A percentile compares a stretch with the other conserved stretches of the same genome.
Evolutionary conservation across 192 early-diverging fungal species (phyloP).

Genomic region (Gonapodya prolifera): DNA sequence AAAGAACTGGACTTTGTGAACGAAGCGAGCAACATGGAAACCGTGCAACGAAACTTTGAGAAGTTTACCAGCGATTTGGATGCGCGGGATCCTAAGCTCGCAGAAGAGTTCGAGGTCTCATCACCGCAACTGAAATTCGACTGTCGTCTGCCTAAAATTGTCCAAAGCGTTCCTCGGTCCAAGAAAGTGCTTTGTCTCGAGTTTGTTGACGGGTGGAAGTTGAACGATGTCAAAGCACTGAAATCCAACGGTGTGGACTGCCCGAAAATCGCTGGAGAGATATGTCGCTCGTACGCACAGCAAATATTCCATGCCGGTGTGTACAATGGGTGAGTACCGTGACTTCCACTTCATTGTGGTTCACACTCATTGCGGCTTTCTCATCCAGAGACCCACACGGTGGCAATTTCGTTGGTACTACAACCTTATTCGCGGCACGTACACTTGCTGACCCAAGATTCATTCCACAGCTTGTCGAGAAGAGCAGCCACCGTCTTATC

Average conservation of each 20-base stretch:
- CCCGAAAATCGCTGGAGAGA: neutral
- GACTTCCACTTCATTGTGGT: neutral
- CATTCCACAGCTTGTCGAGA: neutral
- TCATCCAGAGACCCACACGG: slow-evolving; percentile 9
- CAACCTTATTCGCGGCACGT: slow-evolving; percentile 8
- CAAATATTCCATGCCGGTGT: neutral
- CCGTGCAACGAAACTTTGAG: slow-evolving; percentile 12
- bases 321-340: neutral
- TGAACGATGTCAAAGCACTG: neutral
- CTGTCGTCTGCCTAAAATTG: neutral
- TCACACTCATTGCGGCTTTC: slow-evolving; percentile 11
- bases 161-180: neutral
- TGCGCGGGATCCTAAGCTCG: neutral
- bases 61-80: slow-evolving; percentile 13
- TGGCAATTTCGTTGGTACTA: neutral
- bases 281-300: neutral
- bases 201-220: neutral
- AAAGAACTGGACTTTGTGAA: slow-evolving; percentile 19
- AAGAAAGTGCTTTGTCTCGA: neutral
- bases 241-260: neutral
- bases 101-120: slow-evolving; percentile 9
- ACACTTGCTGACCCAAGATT: slow-evolving; percentile 3
- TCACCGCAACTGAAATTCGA: neutral
- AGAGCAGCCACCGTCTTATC: neutral
- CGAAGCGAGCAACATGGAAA: slow-evolving; percentile 16